Percentiles rank a stretch among this genome's conserved stretches.
Conservation (phyloP, 2,329 filamentous ascomycete species). For the Westerdykella ornata region DNA sequence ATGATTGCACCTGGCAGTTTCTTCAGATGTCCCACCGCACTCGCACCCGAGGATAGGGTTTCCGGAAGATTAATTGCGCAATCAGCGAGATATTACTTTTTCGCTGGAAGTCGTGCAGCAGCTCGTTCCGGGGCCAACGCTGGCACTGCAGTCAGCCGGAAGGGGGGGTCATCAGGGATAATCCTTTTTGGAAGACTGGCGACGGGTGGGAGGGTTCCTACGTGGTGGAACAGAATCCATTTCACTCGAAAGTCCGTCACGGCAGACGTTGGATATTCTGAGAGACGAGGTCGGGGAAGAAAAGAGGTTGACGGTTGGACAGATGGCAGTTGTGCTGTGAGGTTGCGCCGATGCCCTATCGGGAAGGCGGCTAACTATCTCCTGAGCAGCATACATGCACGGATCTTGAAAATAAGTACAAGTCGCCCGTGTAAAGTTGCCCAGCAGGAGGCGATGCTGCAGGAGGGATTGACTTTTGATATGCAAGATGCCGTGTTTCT, state of each 20-base stretch:
- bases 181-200: slow-evolving; percentile 2
- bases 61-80: slow-evolving; percentile 21
- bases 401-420: too few species aligned
- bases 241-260: background rate
- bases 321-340: background rate
- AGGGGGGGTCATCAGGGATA: slow-evolving; percentile 5
- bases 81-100: slow-evolving; percentile 14
- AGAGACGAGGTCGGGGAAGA: background rate
- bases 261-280: background rate
- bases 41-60: slow-evolving; percentile 4
- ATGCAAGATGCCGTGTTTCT: background rate
- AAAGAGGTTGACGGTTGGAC: background rate
- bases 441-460: background rate
- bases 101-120: slow-evolving; percentile 8
- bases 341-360: background rate
- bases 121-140: background rate
- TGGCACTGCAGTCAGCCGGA: slow-evolving; percentile 14
- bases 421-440: slow-evolving; percentile 1
- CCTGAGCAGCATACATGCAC: too few species aligned
- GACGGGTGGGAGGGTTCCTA: too few species aligned
- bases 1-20: too few species aligned
- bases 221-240: background rate
- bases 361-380: background rate
- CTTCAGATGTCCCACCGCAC: too few species aligned
- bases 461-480: background rate